phyloP scores from a whole-genome alignment of 805 yeast species.

The Crinitomyces ghanaensis region DNA sequence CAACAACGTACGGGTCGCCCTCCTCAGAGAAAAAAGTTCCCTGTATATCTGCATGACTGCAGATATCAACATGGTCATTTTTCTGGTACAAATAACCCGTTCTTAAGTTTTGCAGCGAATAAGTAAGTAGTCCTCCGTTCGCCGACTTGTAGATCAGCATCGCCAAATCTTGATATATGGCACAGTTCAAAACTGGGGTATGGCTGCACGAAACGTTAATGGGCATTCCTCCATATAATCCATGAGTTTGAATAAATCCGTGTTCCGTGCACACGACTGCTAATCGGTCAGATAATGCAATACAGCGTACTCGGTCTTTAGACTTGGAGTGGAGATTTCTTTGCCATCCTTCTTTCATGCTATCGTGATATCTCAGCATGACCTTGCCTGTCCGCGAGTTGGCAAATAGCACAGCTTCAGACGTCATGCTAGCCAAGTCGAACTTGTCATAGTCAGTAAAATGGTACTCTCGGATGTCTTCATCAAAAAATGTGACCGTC shows the following conservation, averaged over 20 bases:
- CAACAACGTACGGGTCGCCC: constrained; percentile 86
- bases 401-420: constrained; percentile 55
- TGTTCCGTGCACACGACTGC: constrained; percentile 60
- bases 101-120: constrained; percentile 37
- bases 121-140: constrained; percentile 31
- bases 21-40: constrained; percentile 76
- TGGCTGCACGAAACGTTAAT: constrained; percentile 48
- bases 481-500: constrained; percentile 82
- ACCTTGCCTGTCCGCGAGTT: constrained; percentile 32
- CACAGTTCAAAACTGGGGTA: constrained; percentile 62
- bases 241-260: constrained; percentile 66
- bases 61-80: constrained; percentile 26
- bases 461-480: constrained; percentile 66
- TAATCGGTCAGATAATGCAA: constrained; percentile 52
- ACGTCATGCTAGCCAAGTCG: constrained; percentile 66
- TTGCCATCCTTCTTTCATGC: constrained; percentile 61
- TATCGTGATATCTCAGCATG: constrained; percentile 58
- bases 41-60: constrained; percentile 31
- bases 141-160: constrained; percentile 37
- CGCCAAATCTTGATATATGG: constrained; percentile 48
- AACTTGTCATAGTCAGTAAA: constrained; percentile 63
- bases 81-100: constrained; percentile 29
- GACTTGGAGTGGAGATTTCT: constrained; percentile 26
- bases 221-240: constrained; percentile 56
- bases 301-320: constrained; percentile 50